phyloP scores from a whole-genome alignment of 2,329 filamentous ascomycete species.

The Didymella exigua region DNA sequence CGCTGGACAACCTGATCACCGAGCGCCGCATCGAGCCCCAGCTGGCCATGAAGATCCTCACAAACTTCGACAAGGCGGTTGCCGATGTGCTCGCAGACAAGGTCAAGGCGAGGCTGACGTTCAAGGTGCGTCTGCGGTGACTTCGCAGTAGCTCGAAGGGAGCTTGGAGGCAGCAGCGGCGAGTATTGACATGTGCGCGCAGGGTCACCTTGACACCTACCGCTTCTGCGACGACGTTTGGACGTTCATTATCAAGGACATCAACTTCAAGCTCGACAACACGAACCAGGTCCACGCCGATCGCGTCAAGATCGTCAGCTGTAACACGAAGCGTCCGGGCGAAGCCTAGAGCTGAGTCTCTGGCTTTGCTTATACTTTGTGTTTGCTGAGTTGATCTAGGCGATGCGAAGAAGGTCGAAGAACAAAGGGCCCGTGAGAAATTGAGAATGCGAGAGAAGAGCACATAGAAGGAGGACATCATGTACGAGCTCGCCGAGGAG shows the following conservation, averaged over 20 bases:
- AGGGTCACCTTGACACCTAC: conserved; percentile 98
- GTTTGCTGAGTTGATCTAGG: conserved; percentile 3
- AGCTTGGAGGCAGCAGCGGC: neutral
- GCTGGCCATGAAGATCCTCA: conserved; percentile 96
- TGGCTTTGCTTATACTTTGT: conserved; percentile 8
- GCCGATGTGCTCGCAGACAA: conserved; percentile 90
- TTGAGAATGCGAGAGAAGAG: too few species aligned
- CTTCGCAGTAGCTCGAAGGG: neutral
- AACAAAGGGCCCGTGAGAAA: neutral
- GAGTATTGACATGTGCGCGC: conserved; percentile 24
- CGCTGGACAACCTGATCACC: conserved; percentile 94
- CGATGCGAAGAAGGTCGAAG: neutral
- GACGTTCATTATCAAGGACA: conserved; percentile 99
- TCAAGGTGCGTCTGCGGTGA: conserved; percentile 72
- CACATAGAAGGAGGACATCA: too few species aligned
- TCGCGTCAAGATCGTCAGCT: conserved; percentile 98
- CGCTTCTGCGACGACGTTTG: conserved; percentile 99
- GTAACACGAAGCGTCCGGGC: conserved; percentile 83
- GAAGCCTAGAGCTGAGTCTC: conserved; percentile 51
- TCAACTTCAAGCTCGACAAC: conserved; percentile 97
- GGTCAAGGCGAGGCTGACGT: conserved; percentile 87
- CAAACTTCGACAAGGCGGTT: conserved; percentile 92
- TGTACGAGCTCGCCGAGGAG: too few species aligned
- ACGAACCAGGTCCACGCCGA: conserved; percentile 77
- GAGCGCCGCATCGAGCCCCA: conserved; percentile 95